phyloP scores from a whole-genome alignment of 1,284 basidiomycete genomes.

The Anthracocystis panici-leucophaei region DNA sequence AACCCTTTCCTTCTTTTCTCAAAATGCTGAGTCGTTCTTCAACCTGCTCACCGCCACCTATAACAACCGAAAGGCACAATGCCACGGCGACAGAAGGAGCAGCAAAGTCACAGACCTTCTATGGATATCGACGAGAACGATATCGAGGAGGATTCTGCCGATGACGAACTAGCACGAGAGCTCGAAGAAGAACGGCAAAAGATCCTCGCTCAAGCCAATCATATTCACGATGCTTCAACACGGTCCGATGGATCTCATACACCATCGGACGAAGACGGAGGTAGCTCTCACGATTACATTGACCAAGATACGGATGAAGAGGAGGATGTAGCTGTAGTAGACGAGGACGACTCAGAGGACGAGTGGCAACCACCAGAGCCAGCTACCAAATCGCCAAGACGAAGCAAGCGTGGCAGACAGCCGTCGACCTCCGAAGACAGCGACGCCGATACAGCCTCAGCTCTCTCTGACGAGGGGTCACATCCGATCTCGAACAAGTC shows the following conservation, averaged over 20 bases:
- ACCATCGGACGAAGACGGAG: background rate
- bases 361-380: slow-evolving; percentile 47
- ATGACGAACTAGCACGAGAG: slow-evolving; percentile 31
- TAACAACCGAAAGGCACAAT: slow-evolving; percentile 3
- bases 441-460: slow-evolving; percentile 6
- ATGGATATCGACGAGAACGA: background rate
- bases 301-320: background rate
- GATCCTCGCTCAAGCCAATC: slow-evolving; percentile 23
- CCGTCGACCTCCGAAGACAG: slow-evolving; percentile 23
- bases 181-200: slow-evolving; percentile 36
- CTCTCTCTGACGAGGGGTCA: background rate
- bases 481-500: slow-evolving; percentile 15
- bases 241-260: background rate
- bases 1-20: slow-evolving; percentile 5
- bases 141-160: slow-evolving; percentile 8
- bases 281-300: background rate
- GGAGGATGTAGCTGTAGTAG: background rate
- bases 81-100: slow-evolving; percentile 10
- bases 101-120: background rate
- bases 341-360: slow-evolving; percentile 35
- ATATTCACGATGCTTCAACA: background rate
- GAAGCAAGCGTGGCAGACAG: slow-evolving; percentile 20
- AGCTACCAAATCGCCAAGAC: slow-evolving; percentile 6
- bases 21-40: slow-evolving; percentile 19
- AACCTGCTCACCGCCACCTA: background rate